Evolutionary conservation across 2,329 filamentous ascomycete species (phyloP).

Genomic region (Esteya vermicola): DNA sequence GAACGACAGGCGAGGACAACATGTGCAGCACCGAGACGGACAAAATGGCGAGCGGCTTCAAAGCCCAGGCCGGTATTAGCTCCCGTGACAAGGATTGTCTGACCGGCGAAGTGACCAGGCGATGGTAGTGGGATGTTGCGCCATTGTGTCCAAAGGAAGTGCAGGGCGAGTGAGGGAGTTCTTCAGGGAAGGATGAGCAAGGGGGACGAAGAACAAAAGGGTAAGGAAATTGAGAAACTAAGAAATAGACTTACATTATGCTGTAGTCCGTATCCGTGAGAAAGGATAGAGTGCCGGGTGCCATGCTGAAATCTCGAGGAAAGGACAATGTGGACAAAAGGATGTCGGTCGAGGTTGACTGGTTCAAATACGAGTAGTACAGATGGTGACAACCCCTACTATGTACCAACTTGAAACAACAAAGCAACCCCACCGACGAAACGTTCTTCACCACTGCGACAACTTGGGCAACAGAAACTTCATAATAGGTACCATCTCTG

Average conservation of each 20-base stretch:
- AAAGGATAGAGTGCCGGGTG: background rate
- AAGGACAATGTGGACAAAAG: background rate
- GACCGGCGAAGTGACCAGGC: slow-evolving; percentile 11
- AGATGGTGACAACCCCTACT: too few species aligned
- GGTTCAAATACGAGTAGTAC: background rate
- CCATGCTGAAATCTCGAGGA: background rate
- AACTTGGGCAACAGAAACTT: slow-evolving; percentile 40
- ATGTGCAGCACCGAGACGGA: slow-evolving; percentile 19
- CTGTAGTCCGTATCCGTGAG: slow-evolving; percentile 7
- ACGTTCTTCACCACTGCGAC: slow-evolving; percentile 10
- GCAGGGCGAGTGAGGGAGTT: slow-evolving; percentile 1
- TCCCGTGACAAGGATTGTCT: slow-evolving; percentile 23
- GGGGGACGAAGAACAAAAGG: background rate
- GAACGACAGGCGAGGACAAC: slow-evolving; percentile 25
- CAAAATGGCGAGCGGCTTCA: slow-evolving; percentile 23
- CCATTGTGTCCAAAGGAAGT: slow-evolving; percentile 10
- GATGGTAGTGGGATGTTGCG: slow-evolving; percentile 11
- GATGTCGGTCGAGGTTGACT: background rate
- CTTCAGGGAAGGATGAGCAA: background rate
- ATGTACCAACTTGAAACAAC: background rate
- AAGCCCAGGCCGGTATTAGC: slow-evolving; percentile 23
- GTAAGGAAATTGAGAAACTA: too few species aligned
- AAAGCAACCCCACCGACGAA: too few species aligned
- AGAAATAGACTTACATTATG: background rate
- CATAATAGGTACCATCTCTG: slow-evolving; percentile 88